phyloP scores from a whole-genome alignment of 345 rosid species.

The Eucalyptus sp. region DNA sequence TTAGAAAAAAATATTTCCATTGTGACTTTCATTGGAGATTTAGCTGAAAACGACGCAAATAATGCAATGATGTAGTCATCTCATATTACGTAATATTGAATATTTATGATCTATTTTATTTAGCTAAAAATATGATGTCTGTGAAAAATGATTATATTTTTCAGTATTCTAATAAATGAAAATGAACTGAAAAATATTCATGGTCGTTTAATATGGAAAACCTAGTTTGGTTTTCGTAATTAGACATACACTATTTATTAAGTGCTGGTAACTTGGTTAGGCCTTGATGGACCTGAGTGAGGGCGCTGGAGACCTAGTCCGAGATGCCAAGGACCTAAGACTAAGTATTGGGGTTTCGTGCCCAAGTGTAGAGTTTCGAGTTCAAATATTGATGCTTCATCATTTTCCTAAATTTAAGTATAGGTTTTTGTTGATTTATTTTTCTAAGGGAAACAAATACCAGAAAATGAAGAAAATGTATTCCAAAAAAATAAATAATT shows the following conservation, averaged over 20 bases:
- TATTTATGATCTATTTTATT: no score
- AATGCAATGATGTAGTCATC: background rate
- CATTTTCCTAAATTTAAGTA: background rate
- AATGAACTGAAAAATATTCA: no score
- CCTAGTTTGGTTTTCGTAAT: background rate
- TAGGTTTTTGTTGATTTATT: no score
- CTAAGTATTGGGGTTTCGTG: background rate
- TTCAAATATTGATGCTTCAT: no score
- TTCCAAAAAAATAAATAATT: background rate
- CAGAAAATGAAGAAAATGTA: no score
- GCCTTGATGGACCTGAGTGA: fast-evolving
- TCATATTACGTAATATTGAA: background rate
- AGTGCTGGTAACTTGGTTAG: no score
- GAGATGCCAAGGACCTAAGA: background rate
- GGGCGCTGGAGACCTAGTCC: background rate
- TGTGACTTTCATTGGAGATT: background rate
- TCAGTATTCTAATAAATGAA: fast-evolving
- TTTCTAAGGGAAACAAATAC: background rate
- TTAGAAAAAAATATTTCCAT: background rate
- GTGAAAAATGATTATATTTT: fast-evolving
- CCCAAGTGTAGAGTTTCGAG: fast-evolving
- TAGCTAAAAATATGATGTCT: fast-evolving
- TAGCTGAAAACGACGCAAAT: no score
- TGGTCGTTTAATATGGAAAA: fast-evolving
- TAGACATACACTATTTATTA: no score